Base-by-base conservation (phyloP, 768 basidiomycete genomes). In the Paxillus involutus region DNA sequence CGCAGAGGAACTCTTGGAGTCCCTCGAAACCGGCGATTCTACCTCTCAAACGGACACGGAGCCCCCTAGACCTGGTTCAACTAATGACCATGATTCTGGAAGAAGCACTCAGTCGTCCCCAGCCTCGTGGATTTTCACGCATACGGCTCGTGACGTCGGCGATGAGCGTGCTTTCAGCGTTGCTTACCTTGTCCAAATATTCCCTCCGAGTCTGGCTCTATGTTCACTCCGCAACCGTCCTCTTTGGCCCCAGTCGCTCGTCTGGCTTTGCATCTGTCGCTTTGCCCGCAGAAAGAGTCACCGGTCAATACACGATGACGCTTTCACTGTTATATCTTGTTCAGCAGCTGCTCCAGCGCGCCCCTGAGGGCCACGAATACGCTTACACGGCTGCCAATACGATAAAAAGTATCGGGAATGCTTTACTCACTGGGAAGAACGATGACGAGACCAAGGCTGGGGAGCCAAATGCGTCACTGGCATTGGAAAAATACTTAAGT, bases 151-250 rank as follows among this genome's bases (percentile, higher is more conserved):
- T 91, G 57, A 88, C 88, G 3, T 90, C 89, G 8, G 84, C 91
- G 4, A 81, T 96, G 75, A 89, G 85, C 49, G 86, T 95, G 12
- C 80, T 96, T 17, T 79, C 89, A 4, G 86, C 86, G 0, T 77
- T 95, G 30, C 78, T 94, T 35, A 81, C 85, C 1, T 72, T 90
- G 12, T 89, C 89, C 1, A 77, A 75, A 43, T 88, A 88, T 63
- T 88, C 90, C n/a, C 83, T 84, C 59, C 81, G 88, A 2, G 89
- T 95, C 21, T 96, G 93, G 94, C 75, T 93, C 10, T 94, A 89
- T 62, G 81, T 95, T 17, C 85, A 92, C 12, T 88, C 89, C 6
- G 88, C 92, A 0, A 75, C 81, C 0, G 80, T 85, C 19, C 78
- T 97, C 26, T 92, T 96, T 60, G 87, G 89, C n/a, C 76, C 84